Base-by-base conservation (phyloP, 306 rosid genomes). In the Pyrus communis region DNA sequence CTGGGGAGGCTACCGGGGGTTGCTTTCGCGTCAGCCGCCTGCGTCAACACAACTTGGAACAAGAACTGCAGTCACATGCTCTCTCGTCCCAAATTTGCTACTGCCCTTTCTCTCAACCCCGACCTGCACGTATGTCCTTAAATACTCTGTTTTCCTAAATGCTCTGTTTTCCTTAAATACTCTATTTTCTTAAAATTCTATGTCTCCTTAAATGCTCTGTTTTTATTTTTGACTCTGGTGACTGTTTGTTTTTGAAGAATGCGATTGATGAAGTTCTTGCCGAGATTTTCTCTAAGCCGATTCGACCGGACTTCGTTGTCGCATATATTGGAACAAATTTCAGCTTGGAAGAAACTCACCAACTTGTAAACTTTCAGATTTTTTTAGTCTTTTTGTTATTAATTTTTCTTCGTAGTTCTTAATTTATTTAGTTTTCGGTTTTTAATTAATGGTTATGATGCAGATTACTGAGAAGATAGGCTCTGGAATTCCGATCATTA, bases 101-200 rank as follows among this genome's bases (percentile, higher is more conserved):
- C 88, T 3, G 93, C 92, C 14, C 81, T 91, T 62, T 89, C 97
- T 61, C 81, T 91, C 69, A 85, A 87, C 9, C 87, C 88, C 60
- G 83, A 83, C 3, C 67, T 74, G 25, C 49, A 4, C 27, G 96
- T 88, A 73, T 25, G 74, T 22, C 59, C 18, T 27, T 8, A 66
- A 66, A 19, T 54, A 70, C 11, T 22, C n/a, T 12, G 7, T 58
- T 58, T 22, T 58, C 14, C 23, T 22, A 22, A 58, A 58, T 3
- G 62, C 62, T 58, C 62, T 58, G 66, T 60, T 61, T 61, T 14
- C 66, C 28, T 61, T 8, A 64, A 66, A 40, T 55, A 46, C 18
- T 31, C 30, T 63, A 15, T 60, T 60, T 25, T 11, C 66, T 60
- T 25, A 4, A 60, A 15, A 25, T 23, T 13, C 10, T 13, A 1